Evolutionary conservation across 352 stramenopile genomes (phyloP), one percentile per base, ranked within the genome.

Genomic region (Phytopythium cucurbitacearum): DNA sequence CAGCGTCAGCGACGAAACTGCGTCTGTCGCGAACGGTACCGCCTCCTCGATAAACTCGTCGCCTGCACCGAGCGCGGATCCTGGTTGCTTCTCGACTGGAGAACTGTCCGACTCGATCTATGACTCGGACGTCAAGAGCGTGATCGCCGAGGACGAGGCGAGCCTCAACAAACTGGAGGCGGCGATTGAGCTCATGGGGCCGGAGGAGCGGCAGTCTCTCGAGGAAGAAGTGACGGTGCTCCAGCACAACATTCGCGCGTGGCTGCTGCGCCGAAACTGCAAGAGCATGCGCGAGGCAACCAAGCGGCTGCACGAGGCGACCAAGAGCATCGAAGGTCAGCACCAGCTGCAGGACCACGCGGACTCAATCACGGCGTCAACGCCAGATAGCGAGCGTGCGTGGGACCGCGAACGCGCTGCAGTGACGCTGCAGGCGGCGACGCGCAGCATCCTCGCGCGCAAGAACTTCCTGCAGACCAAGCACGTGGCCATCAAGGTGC

Each of bases 201-300:
- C 81, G 4, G 85, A 94, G 45, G 89, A 97, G 60, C 72, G 73
- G 16, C 66, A 90, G 44, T 90, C 77, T 7, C 64, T 97, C 8
- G 85, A 96, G 62, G 85, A 94, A 36, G 89, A 97, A 59, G 86
- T 87, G 15, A 85, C 70, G 37, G 72, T 95, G 12, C 75, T 97
- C 36, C 85, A 96, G 59, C 72, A 87, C 50, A 95, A 95, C 45
- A 83, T 96, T 15, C 79, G 85, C 0, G 73, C 73, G 7, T 97
- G 89, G 89, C 51, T 97, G 36, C 71, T 96, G 15, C 85, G 87
- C 16, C 80, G 87, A 32, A 96, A 95, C 57, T 96, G 87, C 56
- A 81, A 80, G 28, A 89, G 87, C 51, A 91, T 96, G 79, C 79
- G 86, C 15, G 86, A 96, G 48, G 87, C 88, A 16, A 94, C 88